A percentile compares a stretch with the other conserved stretches of the same genome.
These are phyloP conservation scores for Auricularia sp. DNA, from an alignment of 768 basidiomycete species.

Conservation along the genomic window DNA sequence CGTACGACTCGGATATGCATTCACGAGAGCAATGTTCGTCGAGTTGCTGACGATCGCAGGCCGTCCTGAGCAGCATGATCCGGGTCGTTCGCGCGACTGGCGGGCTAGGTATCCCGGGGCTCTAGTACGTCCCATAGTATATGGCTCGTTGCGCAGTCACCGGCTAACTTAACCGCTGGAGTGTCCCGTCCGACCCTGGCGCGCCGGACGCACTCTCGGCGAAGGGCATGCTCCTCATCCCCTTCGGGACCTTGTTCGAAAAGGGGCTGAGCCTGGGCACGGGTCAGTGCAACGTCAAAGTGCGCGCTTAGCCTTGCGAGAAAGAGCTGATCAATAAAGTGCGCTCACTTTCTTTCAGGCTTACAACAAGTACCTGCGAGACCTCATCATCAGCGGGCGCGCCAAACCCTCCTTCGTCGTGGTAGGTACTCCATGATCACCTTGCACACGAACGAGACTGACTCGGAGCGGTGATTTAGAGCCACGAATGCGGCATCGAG, in stretches of 20 bases:
- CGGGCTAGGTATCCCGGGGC: no score
- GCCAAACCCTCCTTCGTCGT: constrained; percentile 49
- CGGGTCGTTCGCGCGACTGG: no score
- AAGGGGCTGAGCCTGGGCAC: no score
- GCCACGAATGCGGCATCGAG: constrained; percentile 39
- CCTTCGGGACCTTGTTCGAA: constrained; percentile 27
- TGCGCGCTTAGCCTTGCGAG: no score
- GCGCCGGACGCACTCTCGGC: constrained; percentile 43
- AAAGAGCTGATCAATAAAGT: neutral
- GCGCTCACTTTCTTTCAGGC: constrained; percentile 20
- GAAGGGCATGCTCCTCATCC: constrained; percentile 42
- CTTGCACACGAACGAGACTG: neutral
- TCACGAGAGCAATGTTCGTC: neutral
- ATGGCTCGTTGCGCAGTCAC: no score
- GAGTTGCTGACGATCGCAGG: no score
- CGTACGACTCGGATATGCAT: constrained; percentile 8
- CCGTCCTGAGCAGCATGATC: no score
- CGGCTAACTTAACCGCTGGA: constrained; percentile 8
- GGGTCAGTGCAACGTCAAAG: no score
- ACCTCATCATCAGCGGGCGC: constrained; percentile 42
- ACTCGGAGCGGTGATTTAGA: neutral
- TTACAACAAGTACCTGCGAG: constrained; percentile 45
- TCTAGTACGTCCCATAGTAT: no score
- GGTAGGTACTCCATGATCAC: neutral
- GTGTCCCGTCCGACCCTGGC: constrained; percentile 38